A percentile compares a stretch with the other conserved stretches of the same genome.
Evolutionary conservation across 257 asterid genomes (phyloP).

Genomic region (Ajuga chamaepitys): DNA sequence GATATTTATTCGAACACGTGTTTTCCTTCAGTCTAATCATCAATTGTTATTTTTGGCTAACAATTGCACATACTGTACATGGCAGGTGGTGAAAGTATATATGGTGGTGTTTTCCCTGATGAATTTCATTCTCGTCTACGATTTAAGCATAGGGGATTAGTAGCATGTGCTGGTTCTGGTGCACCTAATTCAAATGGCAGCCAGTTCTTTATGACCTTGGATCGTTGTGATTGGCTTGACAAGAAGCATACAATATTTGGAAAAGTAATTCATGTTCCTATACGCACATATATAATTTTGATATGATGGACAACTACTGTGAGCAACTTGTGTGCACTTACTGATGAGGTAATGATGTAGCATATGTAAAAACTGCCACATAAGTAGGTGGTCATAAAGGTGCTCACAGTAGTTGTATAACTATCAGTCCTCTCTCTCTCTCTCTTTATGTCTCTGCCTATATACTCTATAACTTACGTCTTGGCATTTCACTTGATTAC

Average conservation of each 20-base stretch:
- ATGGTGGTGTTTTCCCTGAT: slow-evolving; percentile 79
- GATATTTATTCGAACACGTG: not conserved
- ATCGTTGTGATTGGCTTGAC: slow-evolving; percentile 85
- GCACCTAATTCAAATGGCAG: slow-evolving; percentile 83
- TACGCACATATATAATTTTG: no score
- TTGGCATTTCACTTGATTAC: slow-evolving; percentile 2
- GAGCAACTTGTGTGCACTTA: no score
- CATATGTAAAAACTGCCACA: no score
- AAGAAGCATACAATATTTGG: slow-evolving; percentile 96
- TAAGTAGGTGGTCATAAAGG: no score
- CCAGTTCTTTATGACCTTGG: slow-evolving; percentile 88
- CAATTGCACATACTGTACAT: slow-evolving; percentile 3
- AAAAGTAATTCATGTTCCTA: no score
- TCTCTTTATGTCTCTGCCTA: not conserved
- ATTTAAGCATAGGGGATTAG: slow-evolving; percentile 96
- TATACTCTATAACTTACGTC: slow-evolving; percentile 9
- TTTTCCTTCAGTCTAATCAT: not conserved
- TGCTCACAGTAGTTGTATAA: no score
- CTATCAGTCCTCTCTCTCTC: no score
- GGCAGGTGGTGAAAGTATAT: slow-evolving; percentile 92
- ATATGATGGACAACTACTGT: no score
- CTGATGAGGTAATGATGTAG: no score
- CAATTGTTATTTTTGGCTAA: slow-evolving; percentile 5
- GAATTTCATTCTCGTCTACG: slow-evolving; percentile 95
- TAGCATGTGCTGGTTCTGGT: slow-evolving; percentile 92